These are phyloP conservation scores for Penicillium robsamsonii DNA, from an alignment of 495 filamentous ascomycete genomes.

Conservation along the genomic window DNA sequence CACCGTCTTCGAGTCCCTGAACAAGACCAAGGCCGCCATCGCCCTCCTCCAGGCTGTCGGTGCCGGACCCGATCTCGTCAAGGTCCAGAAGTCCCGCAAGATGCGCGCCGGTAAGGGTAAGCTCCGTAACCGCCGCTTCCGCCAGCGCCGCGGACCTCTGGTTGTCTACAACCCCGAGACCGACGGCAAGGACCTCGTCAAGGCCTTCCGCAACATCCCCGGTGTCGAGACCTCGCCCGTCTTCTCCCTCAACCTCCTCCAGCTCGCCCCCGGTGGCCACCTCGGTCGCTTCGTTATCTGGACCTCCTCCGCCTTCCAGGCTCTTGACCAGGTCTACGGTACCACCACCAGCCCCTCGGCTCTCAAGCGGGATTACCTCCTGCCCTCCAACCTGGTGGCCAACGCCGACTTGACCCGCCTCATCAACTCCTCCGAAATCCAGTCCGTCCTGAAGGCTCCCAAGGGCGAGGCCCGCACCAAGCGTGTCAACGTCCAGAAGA, in stretches of 20 bases:
- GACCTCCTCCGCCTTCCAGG: conserved; percentile 94
- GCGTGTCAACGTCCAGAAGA: conserved; percentile 91
- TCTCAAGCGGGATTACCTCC: conserved; percentile 97
- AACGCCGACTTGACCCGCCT: conserved; percentile 93
- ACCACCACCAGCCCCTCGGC: conserved; percentile 76
- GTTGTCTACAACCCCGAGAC: conserved; percentile 92
- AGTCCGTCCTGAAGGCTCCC: conserved; percentile 84
- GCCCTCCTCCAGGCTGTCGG: conserved; percentile 84
- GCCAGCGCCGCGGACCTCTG: conserved; percentile 94
- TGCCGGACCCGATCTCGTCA: conserved; percentile 84
- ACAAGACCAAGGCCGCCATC: conserved; percentile 87
- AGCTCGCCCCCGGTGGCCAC: conserved; percentile 97
- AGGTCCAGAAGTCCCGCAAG: conserved; percentile 92
- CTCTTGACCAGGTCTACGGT: conserved; percentile 95
- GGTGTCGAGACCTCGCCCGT: conserved; percentile 97
- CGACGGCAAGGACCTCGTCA: conserved; percentile 87
- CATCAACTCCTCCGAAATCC: conserved; percentile 98
- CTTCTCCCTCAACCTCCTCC: conserved; percentile 94
- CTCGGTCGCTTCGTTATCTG: conserved; percentile 98
- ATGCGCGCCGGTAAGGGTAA: conserved; percentile 97
- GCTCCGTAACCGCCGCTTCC: conserved; percentile 88
- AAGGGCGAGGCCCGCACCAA: conserved; percentile 89
- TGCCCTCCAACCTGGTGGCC: conserved; percentile 81
- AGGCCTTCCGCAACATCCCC: conserved; percentile 95
- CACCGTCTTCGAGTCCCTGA: conserved; percentile 76